phyloP scores from a whole-genome alignment of 257 asterid genomes.

The Parsonsia alboflavescens region DNA sequence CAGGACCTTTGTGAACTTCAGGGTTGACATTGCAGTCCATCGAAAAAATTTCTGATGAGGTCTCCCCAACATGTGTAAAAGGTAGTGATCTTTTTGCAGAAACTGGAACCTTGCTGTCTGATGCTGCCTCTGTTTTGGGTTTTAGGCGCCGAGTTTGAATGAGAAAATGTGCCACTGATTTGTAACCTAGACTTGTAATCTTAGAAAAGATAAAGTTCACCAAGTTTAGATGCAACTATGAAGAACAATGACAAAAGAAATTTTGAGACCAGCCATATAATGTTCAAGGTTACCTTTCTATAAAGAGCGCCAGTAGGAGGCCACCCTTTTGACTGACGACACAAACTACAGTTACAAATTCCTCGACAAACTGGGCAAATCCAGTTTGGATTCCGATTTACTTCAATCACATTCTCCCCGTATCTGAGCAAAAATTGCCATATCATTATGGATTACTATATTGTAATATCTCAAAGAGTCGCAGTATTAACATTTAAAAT shows the following conservation, averaged over 20 bases:
- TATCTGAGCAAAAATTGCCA: slow-evolving; percentile 39
- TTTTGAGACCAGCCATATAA: background rate
- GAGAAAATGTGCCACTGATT: slow-evolving; percentile 95
- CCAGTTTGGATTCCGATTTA: slow-evolving; percentile 77
- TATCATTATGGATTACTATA: background rate
- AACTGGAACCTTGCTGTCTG: slow-evolving; percentile 28
- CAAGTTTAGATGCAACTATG: background rate
- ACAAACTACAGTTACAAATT: slow-evolving; percentile 95
- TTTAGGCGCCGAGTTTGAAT: slow-evolving; percentile 59
- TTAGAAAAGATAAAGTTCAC: slow-evolving; percentile 15
- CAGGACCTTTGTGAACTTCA: slow-evolving; percentile 10
- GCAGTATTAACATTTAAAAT: background rate
- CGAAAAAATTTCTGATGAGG: slow-evolving; percentile 26
- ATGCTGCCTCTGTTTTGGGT: slow-evolving; percentile 29
- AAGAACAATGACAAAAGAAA: background rate
- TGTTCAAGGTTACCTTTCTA: slow-evolving; percentile 51
- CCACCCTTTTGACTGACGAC: slow-evolving; percentile 98
- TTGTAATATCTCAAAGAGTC: background rate
- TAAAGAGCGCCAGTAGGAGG: slow-evolving; percentile 80
- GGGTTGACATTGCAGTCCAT: slow-evolving; percentile 10
- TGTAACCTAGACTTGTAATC: slow-evolving; percentile 71
- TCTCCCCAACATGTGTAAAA: slow-evolving; percentile 37
- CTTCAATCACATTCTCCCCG: slow-evolving; percentile 94
- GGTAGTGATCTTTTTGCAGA: slow-evolving; percentile 80
- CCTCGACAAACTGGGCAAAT: slow-evolving; percentile 91